Percentiles rank a stretch among this genome's conserved stretches.
These are phyloP conservation scores for Pythium phragmitis DNA, from an alignment of 352 stramenopile species.

Conservation along the genomic window DNA sequence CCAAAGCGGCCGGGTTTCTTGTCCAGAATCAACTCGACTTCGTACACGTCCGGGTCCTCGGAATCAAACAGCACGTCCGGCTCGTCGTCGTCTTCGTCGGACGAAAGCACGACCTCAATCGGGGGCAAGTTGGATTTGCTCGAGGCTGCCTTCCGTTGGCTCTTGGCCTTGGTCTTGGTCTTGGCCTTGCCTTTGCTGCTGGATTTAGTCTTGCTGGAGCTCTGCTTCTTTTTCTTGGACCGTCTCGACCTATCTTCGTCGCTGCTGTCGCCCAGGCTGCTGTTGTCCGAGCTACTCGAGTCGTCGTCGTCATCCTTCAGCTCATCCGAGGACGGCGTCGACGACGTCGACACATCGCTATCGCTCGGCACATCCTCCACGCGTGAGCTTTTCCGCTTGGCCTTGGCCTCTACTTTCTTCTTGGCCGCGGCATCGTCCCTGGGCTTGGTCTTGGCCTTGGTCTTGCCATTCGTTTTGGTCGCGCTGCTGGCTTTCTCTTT, in stretches of 20 bases:
- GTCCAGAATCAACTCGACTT: slow-evolving; percentile 70
- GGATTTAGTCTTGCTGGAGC: not conserved
- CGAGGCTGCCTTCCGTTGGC: slow-evolving; percentile 33
- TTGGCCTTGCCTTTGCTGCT: no score
- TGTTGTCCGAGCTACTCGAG: slow-evolving; percentile 22
- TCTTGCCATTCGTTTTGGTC: slow-evolving; percentile 25
- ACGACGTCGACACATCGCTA: slow-evolving; percentile 20
- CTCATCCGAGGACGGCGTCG: slow-evolving; percentile 18
- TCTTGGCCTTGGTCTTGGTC: slow-evolving; percentile 15
- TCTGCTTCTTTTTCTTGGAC: slow-evolving; percentile 15
- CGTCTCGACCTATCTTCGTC: slow-evolving; percentile 2
- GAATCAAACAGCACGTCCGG: slow-evolving; percentile 76
- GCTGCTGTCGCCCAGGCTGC: slow-evolving; percentile 2
- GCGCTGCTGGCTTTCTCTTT: slow-evolving; percentile 15
- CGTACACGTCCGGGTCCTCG: slow-evolving; percentile 79
- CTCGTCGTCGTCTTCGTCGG: slow-evolving; percentile 66
- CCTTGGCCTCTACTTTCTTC: slow-evolving; percentile 14
- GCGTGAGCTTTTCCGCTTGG: slow-evolving; percentile 14
- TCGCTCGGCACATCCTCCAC: slow-evolving; percentile 5
- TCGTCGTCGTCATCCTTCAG: slow-evolving; percentile 9
- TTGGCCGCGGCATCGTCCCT: slow-evolving; percentile 1
- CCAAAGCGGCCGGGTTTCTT: slow-evolving; percentile 55
- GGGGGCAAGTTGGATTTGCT: slow-evolving; percentile 52
- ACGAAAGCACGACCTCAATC: slow-evolving; percentile 59
- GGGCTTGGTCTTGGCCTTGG: slow-evolving; percentile 14